Evolutionary conservation across 2,329 filamentous ascomycete genomes (phyloP).

Genomic region (Orbilia ellipsospora): DNA sequence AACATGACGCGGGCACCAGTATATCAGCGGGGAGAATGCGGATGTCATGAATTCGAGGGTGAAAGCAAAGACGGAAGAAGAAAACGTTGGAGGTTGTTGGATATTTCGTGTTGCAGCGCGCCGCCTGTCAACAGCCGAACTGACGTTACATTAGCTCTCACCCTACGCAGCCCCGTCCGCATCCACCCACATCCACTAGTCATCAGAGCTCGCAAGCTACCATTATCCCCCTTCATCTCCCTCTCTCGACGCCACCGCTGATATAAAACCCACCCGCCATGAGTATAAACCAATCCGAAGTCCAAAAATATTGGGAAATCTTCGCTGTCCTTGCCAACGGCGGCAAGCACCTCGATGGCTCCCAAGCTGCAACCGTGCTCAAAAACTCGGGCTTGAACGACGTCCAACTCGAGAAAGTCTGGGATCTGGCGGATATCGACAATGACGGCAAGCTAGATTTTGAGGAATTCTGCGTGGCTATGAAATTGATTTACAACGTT

Average conservation of each 20-base stretch:
- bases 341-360: conserved; percentile 73
- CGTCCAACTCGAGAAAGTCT: conserved; percentile 93
- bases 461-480: conserved; percentile 99
- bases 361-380: conserved; percentile 76
- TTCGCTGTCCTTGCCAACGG: conserved; percentile 76
- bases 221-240: no score
- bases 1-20: conserved; percentile 57
- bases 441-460: conserved; percentile 98
- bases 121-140: conserved; percentile 26
- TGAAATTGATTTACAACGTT: conserved; percentile 96
- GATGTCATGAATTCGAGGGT: background rate
- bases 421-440: conserved; percentile 97
- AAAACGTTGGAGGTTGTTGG: conserved; percentile 15
- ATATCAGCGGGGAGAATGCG: background rate
- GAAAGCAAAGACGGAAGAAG: background rate
- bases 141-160: conserved; percentile 8
- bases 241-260: background rate
- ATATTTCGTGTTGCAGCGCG: conserved; percentile 40
- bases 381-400: conserved; percentile 78
- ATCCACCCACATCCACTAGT: background rate
- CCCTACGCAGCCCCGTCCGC: background rate
- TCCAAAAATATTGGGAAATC: conserved; percentile 83
- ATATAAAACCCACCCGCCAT: conserved; percentile 11
- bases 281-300: conserved; percentile 64
- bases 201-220: no score